Evolutionary conservation across 2,329 filamentous ascomycete species (phyloP).

Genomic region (Diaporthe destruens): DNA sequence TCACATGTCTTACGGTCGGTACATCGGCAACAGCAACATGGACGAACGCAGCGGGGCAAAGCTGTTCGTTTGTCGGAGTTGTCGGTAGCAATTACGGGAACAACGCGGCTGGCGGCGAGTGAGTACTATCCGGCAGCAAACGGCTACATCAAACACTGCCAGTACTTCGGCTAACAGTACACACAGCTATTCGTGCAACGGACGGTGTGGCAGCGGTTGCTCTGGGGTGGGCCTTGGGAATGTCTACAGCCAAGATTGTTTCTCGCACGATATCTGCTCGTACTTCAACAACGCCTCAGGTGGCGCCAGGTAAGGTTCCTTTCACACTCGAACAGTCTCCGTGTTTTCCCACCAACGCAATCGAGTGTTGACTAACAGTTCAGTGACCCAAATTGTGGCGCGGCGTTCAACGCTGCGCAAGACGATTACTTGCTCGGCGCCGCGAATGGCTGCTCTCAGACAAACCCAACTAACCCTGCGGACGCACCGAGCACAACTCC

Average conservation of each 20-base stretch:
- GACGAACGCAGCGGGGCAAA: constrained; percentile 57
- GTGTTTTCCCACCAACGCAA: background rate
- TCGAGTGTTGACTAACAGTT: constrained; percentile 5
- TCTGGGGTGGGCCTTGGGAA: constrained; percentile 58
- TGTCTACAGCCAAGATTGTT: constrained; percentile 64
- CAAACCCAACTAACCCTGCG: constrained; percentile 50
- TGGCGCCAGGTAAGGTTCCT: constrained; percentile 55
- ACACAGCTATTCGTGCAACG: constrained; percentile 62
- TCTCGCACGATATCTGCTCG: constrained; percentile 64
- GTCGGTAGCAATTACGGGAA: constrained; percentile 64
- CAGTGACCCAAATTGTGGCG: constrained; percentile 62
- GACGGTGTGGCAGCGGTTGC: constrained; percentile 62
- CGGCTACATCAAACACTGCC: background rate
- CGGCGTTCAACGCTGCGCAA: constrained; percentile 56
- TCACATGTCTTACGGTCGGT: constrained; percentile 56
- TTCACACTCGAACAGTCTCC: background rate
- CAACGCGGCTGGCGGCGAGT: constrained; percentile 59
- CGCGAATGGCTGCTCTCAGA: constrained; percentile 51
- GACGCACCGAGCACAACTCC: constrained; percentile 47
- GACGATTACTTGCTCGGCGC: constrained; percentile 58
- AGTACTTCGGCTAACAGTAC: background rate
- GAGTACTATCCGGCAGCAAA: constrained; percentile 41
- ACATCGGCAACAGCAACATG: constrained; percentile 59
- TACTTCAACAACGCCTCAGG: constrained; percentile 63
- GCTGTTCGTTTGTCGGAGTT: constrained; percentile 57